phyloP scores from a whole-genome alignment of 2,329 filamentous ascomycete species.

The Fusarium newnesense region DNA sequence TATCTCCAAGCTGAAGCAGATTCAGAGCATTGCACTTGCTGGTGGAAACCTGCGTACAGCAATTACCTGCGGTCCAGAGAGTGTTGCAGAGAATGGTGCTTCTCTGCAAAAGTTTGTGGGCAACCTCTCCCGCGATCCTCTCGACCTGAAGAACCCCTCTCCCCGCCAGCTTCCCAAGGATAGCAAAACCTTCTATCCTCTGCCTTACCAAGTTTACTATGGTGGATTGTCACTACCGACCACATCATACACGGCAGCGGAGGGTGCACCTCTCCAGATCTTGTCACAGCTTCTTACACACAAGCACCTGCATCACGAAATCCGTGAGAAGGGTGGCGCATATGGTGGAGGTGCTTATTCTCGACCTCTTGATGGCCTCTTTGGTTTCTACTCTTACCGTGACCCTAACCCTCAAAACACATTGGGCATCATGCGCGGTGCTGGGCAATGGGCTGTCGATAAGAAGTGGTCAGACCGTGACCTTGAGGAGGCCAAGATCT shows the following conservation, averaged over 20 bases:
- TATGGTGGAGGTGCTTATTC: conserved; percentile 94
- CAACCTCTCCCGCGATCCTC: conserved; percentile 38
- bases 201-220: conserved; percentile 98
- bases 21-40: conserved; percentile 81
- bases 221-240: conserved; percentile 85
- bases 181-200: conserved; percentile 86
- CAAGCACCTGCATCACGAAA: conserved; percentile 96
- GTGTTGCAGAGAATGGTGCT: conserved; percentile 73
- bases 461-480: conserved; percentile 85
- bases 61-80: conserved; percentile 85
- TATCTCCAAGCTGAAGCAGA: conserved; percentile 83
- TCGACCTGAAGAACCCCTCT: conserved; percentile 54
- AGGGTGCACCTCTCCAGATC: conserved; percentile 85
- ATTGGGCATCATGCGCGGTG: conserved; percentile 82
- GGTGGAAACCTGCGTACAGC: conserved; percentile 78
- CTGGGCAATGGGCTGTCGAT: conserved; percentile 84
- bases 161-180: conserved; percentile 57
- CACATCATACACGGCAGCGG: conserved; percentile 80
- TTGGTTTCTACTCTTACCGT: conserved; percentile 96
- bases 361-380: conserved; percentile 81
- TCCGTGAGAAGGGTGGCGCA: conserved; percentile 95
- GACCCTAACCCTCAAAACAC: conserved; percentile 95
- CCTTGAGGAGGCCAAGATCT: conserved; percentile 94
- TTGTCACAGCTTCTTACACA: conserved; percentile 93
- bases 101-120: conserved; percentile 77